A percentile compares a stretch with the other conserved stretches of the same genome.
Conservation (phyloP, 2,329 filamentous ascomycete genomes). For the Chlorencoelia australis region DNA sequence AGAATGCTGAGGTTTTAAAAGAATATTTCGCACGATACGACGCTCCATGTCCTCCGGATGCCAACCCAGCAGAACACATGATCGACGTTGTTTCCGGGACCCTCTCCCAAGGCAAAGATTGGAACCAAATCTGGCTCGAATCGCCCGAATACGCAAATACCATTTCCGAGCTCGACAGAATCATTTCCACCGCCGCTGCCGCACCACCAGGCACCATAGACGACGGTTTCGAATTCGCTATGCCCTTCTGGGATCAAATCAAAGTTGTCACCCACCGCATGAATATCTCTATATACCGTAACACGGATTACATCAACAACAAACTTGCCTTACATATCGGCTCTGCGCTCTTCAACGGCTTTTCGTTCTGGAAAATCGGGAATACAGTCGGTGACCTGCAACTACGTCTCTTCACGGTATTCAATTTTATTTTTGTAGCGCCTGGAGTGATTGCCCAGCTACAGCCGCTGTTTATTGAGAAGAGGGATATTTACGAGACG, state of each 20-base stretch:
- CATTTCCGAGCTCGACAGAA: slow-evolving; percentile 46
- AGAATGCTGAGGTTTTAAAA: slow-evolving; percentile 45
- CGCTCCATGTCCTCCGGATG: slow-evolving; percentile 31
- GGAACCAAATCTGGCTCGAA: slow-evolving; percentile 56
- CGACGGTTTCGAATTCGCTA: slow-evolving; percentile 41
- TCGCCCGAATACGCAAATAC: slow-evolving; percentile 46
- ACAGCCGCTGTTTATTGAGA: slow-evolving; percentile 47
- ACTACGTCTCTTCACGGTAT: slow-evolving; percentile 47
- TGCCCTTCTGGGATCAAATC: slow-evolving; percentile 37
- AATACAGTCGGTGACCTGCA: slow-evolving; percentile 41
- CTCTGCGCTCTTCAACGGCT: slow-evolving; percentile 49
- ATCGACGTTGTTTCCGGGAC: slow-evolving; percentile 37
- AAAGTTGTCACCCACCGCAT: slow-evolving; percentile 21
- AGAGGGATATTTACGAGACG: slow-evolving; percentile 46
- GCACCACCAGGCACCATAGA: slow-evolving; percentile 26
- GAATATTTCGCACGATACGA: slow-evolving; percentile 49
- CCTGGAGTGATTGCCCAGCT: slow-evolving; percentile 48
- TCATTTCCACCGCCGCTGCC: slow-evolving; percentile 38
- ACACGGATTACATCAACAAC: slow-evolving; percentile 45
- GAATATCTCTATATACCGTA: slow-evolving; percentile 49
- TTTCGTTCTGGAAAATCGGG: slow-evolving; percentile 51
- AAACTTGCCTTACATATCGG: slow-evolving; percentile 42
- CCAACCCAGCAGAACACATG: slow-evolving; percentile 36
- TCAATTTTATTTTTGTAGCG: slow-evolving; percentile 54
- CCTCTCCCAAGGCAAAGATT: slow-evolving; percentile 47